A percentile compares a stretch with the other conserved stretches of the same genome.
phyloP scores from a whole-genome alignment of 352 stramenopile species.

The Plasmopara viticola region DNA sequence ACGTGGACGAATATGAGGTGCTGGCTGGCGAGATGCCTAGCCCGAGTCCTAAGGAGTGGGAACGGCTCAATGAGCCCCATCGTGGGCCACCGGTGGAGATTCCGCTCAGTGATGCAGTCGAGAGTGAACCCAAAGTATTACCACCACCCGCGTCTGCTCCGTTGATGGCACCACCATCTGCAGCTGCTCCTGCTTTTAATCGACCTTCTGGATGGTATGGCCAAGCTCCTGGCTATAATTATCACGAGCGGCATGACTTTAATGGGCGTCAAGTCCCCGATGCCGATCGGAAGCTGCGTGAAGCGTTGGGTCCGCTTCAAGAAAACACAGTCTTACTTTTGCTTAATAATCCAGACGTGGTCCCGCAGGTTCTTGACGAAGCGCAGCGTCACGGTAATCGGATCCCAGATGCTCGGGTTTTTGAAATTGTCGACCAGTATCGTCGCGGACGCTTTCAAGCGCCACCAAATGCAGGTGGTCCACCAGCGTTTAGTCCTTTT shows the following conservation, averaged over 20 bases:
- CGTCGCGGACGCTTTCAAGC: conserved; percentile 32
- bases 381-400: conserved; percentile 69
- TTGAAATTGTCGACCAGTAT: conserved; percentile 72
- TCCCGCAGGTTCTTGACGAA: conserved; percentile 76
- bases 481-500: conserved; percentile 36
- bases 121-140: conserved; percentile 16
- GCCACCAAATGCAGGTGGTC: conserved; percentile 22
- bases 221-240: conserved; percentile 18
- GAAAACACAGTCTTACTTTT: conserved; percentile 67
- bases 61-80: conserved; percentile 52
- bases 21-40: conserved; percentile 75
- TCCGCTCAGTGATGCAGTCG: conserved; percentile 57
- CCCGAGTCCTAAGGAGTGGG: conserved; percentile 73
- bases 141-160: conserved; percentile 15
- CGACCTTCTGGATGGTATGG: conserved; percentile 19
- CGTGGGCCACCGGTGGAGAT: conserved; percentile 54
- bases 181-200: conserved; percentile 11
- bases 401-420: conserved; percentile 66
- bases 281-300: conserved; percentile 52
- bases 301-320: conserved; percentile 61
- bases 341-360: conserved; percentile 63
- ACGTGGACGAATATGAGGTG: conserved; percentile 80
- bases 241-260: conserved; percentile 23
- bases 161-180: conserved; percentile 15
- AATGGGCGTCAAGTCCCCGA: conserved; percentile 35